These are phyloP conservation scores for Mycena alexandri DNA, from an alignment of 768 basidiomycete genomes.

Conservation along the genomic window DNA sequence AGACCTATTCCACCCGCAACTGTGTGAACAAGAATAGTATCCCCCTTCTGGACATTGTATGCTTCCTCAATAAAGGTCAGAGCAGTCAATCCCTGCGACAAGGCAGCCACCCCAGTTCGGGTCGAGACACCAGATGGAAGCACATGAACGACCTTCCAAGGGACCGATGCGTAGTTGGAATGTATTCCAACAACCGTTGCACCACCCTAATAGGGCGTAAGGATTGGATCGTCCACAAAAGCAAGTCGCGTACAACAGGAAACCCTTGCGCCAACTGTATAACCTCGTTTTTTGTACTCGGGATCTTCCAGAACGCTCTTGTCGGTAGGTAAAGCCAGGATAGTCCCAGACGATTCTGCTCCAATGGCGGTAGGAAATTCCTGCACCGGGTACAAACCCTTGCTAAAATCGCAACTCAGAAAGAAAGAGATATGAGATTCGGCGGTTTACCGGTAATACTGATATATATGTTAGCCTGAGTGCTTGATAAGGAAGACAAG, in stretches of 20 bases:
- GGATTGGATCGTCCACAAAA: neutral
- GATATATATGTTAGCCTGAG: neutral
- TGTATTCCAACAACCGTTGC: constrained; percentile 27
- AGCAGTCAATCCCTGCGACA: constrained; percentile 85
- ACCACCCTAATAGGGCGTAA: constrained; percentile 16
- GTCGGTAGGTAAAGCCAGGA: constrained; percentile 82
- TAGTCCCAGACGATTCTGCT: constrained; percentile 81
- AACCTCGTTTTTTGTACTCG: constrained; percentile 73
- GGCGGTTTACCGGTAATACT: constrained; percentile 71
- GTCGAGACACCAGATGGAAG: constrained; percentile 74
- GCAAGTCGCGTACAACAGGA: constrained; percentile 65
- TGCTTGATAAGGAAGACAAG: neutral
- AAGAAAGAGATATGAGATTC: neutral
- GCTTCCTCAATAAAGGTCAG: constrained; percentile 86
- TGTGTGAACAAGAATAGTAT: constrained; percentile 88
- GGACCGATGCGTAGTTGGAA: constrained; percentile 24
- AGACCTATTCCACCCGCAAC: constrained; percentile 91
- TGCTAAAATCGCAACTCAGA: constrained; percentile 47
- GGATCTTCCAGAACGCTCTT: constrained; percentile 67
- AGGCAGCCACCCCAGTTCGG: constrained; percentile 72
- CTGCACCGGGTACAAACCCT: constrained; percentile 73
- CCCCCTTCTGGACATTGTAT: constrained; percentile 84
- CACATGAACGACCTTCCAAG: constrained; percentile 72
- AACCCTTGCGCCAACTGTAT: constrained; percentile 76
- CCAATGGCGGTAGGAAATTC: constrained; percentile 79